Evolutionary conservation across 805 yeast species (phyloP), one percentile per base, ranked within the genome.

Genomic region (Grigorovia jiainica): DNA sequence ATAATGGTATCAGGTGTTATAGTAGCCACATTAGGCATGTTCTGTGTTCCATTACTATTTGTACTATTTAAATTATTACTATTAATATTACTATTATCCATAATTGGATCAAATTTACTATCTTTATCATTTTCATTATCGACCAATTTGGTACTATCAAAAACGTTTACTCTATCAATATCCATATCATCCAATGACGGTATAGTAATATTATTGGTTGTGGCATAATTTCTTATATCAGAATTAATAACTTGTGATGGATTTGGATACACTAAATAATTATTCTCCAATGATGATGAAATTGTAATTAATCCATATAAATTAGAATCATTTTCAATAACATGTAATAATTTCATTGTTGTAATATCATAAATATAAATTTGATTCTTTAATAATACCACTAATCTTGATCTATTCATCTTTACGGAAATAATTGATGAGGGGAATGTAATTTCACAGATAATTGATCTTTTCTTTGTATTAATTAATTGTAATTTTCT

Each of bases 401-500:
- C 65, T 43, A 83, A 63, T 38, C 89, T 61, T 38, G 77, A 75
- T 45, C 82, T 71, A 55, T 82, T 83, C 62, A 83, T 65, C 56
- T 74, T 76, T 27, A 82, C 77, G 34, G 75, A 72, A 24, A 78
- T 54, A 1, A 83, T 78, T 5, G 74, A 60, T 4, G 81, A 69
- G 1, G 86, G 82, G 51, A 82, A 83, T 0, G 82, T 72, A 42
- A 83, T 67, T 57, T 82, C 90, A 58, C 92, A 83, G 11, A 83
- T 82, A 1, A 70, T 64, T 0, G 75, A 58, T 43, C 65, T 62
- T 47, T 62, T 66, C 58, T 85, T 86, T 2, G 95, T 85, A 64
- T 92, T 92, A 43, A 89, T 69, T 41, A 90, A 79, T 55, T 79
- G 79, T 45, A 90, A 71, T 49, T 87, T 77, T 46, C 96, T 71